Percentiles rank a stretch among this genome's conserved stretches.
phyloP scores from a whole-genome alignment of 1,139 yeast species.

The Diutina mesorugosa region DNA sequence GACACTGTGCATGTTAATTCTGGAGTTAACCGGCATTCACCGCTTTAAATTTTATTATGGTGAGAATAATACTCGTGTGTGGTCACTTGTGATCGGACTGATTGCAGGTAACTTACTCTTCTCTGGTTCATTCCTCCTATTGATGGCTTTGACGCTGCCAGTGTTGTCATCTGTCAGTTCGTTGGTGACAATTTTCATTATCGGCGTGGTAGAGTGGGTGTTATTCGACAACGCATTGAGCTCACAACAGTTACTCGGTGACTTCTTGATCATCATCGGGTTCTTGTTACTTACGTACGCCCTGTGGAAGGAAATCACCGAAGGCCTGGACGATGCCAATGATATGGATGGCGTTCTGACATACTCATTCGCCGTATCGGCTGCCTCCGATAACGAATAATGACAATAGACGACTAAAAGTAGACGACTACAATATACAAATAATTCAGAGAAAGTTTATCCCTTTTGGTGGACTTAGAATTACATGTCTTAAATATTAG shows the following conservation, averaged over 20 bases:
- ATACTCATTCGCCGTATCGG: conserved; percentile 25
- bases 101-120: conserved; percentile 53
- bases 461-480: too few relatives aligned
- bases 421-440: too few relatives aligned
- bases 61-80: conserved; percentile 20
- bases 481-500: too few relatives aligned
- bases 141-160: conserved; percentile 80
- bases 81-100: conserved; percentile 36
- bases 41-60: conserved; percentile 37
- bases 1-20: conserved; percentile 31
- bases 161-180: conserved; percentile 79
- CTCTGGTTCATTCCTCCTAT: conserved; percentile 59
- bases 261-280: conserved; percentile 48
- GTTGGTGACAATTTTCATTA: conserved; percentile 63
- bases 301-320: conserved; percentile 62
- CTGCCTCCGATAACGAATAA: background rate
- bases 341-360: conserved; percentile 33
- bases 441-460: too few relatives aligned
- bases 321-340: conserved; percentile 44
- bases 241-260: conserved; percentile 40
- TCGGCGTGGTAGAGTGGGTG: conserved; percentile 68
- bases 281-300: conserved; percentile 60
- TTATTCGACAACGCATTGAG: conserved; percentile 47
- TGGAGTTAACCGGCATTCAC: conserved; percentile 45
- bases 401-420: background rate